These are phyloP conservation scores for Canavalia gladiata DNA, from an alignment of 306 rosid genomes.

Conservation along the genomic window DNA sequence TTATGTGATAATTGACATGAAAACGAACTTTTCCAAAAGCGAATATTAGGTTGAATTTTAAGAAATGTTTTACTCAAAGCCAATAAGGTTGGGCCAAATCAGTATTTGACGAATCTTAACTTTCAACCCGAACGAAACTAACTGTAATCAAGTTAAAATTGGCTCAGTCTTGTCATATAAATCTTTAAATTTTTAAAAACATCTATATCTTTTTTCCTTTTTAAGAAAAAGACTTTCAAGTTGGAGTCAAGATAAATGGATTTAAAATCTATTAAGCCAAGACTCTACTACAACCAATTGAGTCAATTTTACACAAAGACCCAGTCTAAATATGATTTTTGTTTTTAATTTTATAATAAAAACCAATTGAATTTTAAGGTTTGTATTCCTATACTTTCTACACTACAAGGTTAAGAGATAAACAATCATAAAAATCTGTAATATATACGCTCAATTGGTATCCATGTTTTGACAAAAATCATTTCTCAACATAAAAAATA, in stretches of 20 bases:
- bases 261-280: background rate
- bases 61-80: no score
- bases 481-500: no score
- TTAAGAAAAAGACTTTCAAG: background rate
- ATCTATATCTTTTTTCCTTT: no score
- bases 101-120: background rate
- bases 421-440: background rate
- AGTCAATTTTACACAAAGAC: no score
- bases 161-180: background rate
- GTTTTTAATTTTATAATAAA: no score
- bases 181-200: background rate
- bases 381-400: background rate
- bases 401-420: background rate
- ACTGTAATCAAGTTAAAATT: background rate
- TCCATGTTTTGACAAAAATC: no score
- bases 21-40: background rate
- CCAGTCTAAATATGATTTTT: no score
- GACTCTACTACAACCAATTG: no score
- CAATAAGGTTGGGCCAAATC: no score
- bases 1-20: slow-evolving; percentile 12
- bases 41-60: background rate
- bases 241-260: background rate
- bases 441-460: no score
- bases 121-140: background rate
- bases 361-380: no score